Conservation (phyloP, 23 red algal species). For the Gracilaria caudata region DNA sequence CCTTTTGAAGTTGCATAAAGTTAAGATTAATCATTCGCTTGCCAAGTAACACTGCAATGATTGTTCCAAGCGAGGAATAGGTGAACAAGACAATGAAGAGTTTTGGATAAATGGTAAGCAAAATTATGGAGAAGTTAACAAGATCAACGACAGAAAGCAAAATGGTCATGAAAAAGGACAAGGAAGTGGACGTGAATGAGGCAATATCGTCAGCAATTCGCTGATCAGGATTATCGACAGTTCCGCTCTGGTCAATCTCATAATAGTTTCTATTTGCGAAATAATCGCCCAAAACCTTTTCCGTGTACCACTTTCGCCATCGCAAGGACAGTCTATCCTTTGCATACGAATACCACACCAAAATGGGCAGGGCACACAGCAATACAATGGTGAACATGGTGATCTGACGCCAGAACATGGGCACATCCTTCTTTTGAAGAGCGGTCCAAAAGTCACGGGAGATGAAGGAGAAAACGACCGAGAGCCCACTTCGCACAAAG, state of each 20-base stretch:
- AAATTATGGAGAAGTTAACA: conserved; percentile 84
- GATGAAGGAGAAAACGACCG: conserved; percentile 92
- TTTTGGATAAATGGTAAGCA: conserved; percentile 90
- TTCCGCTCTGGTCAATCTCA: conserved; percentile 76
- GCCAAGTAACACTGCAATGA: conserved; percentile 72
- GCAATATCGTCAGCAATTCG: conserved; percentile 90
- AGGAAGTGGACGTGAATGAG: conserved; percentile 89
- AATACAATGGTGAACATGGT: conserved; percentile 78
- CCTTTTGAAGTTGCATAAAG: conserved; percentile 85
- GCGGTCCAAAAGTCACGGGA: conserved; percentile 98
- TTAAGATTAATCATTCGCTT: conserved; percentile 84
- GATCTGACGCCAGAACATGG: conserved; percentile 70
- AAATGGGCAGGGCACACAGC: conserved; percentile 69
- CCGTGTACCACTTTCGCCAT: conserved; percentile 92
- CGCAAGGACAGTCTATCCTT: conserved; percentile 75
- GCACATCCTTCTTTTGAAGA: conserved; percentile 79
- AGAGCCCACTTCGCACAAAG: conserved; percentile 71
- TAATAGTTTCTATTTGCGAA: conserved; percentile 87
- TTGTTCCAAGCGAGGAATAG: conserved; percentile 85
- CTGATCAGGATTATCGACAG: conserved; percentile 96
- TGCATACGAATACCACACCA: conserved; percentile 88
- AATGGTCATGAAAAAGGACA: conserved; percentile 81
- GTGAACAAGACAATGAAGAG: conserved; percentile 82
- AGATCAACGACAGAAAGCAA: conserved; percentile 88
- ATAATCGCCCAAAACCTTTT: conserved; percentile 82